phyloP scores from a whole-genome alignment of 202 grass and related monocot species.

The Schoenoplectus tabernaemontani region DNA sequence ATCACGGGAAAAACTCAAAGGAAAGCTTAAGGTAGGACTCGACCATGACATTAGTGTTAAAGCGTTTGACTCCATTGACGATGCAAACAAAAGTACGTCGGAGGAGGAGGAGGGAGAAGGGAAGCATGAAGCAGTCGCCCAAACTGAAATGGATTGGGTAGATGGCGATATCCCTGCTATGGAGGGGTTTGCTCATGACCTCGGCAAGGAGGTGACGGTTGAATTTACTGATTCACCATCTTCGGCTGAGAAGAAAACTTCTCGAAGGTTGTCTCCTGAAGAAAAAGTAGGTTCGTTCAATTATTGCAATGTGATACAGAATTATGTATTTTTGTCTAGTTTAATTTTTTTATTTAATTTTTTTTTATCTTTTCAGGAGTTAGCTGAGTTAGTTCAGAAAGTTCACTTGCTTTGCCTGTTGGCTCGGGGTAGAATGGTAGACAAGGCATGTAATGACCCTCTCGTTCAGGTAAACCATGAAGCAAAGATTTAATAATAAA shows the following conservation, averaged over 20 bases:
- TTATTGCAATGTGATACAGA: neutral
- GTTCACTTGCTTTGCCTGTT: slow-evolving; percentile 88
- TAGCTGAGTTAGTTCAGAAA: slow-evolving; percentile 81
- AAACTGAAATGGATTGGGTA: slow-evolving; percentile 77
- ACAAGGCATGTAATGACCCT: slow-evolving; percentile 78
- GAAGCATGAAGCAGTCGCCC: slow-evolving; percentile 2
- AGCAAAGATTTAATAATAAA: neutral
- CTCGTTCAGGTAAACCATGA: slow-evolving; percentile 65
- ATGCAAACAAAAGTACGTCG: slow-evolving; percentile 9
- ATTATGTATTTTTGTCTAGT: neutral
- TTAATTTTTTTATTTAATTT: neutral
- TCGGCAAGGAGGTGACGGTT: slow-evolving; percentile 51
- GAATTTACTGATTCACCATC: slow-evolving; percentile 69
- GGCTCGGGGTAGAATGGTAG: slow-evolving; percentile 77
- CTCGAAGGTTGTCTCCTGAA: slow-evolving; percentile 51
- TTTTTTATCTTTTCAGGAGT: slow-evolving; percentile 45
- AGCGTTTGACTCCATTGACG: neutral
- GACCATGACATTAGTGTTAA: slow-evolving; percentile 21
- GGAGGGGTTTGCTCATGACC: slow-evolving; percentile 42
- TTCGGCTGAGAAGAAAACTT: slow-evolving; percentile 44
- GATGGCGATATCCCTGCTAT: slow-evolving; percentile 50
- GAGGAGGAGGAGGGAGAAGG: slow-evolving; percentile 8
- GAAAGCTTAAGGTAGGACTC: slow-evolving; percentile 24
- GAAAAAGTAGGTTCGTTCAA: slow-evolving; percentile 51
- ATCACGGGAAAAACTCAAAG: no score